phyloP scores from a whole-genome alignment of 2,329 filamentous ascomycete genomes.

The Pyrenochaeta sp. region DNA sequence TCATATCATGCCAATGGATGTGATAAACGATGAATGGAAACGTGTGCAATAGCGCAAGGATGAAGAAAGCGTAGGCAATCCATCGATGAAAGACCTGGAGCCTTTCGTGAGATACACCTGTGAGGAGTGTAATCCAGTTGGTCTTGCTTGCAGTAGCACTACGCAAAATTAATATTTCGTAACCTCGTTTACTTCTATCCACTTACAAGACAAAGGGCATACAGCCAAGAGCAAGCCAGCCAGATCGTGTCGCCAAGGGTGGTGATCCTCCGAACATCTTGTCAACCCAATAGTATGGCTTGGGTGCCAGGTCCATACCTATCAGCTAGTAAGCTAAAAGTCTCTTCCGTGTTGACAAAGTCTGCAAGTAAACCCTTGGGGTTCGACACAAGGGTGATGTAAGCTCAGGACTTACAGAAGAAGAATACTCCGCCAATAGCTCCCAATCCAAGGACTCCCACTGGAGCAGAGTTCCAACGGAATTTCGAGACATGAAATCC shows the following conservation, averaged over 20 bases:
- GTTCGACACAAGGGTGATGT: not conserved
- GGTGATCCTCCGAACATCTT: slow-evolving; percentile 30
- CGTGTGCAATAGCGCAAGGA: slow-evolving; percentile 64
- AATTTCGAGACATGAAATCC: slow-evolving; percentile 29
- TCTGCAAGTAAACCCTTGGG: not conserved
- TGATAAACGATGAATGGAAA: slow-evolving; percentile 67
- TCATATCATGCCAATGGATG: slow-evolving; percentile 58
- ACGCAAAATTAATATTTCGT: slow-evolving; percentile 1
- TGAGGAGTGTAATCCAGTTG: slow-evolving; percentile 62
- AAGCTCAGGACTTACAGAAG: slow-evolving; percentile 21
- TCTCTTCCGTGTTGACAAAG: not conserved
- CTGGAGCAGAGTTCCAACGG: slow-evolving; percentile 36
- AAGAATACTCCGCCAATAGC: slow-evolving; percentile 33
- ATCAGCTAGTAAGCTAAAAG: not conserved
- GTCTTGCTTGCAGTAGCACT: slow-evolving; percentile 61
- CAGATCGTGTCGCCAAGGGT: slow-evolving; percentile 37
- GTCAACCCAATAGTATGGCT: slow-evolving; percentile 30
- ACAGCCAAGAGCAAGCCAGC: slow-evolving; percentile 39
- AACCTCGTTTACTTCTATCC: no score
- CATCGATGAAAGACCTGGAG: slow-evolving; percentile 53
- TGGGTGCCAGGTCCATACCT: slow-evolving; percentile 29
- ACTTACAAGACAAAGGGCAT: slow-evolving; percentile 38
- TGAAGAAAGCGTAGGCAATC: slow-evolving; percentile 58
- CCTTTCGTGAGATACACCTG: slow-evolving; percentile 64
- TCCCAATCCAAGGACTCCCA: slow-evolving; percentile 34